These are phyloP conservation scores for Phalaenopsis equestris DNA, from an alignment of 106 monocot species.

Conservation along the genomic window DNA sequence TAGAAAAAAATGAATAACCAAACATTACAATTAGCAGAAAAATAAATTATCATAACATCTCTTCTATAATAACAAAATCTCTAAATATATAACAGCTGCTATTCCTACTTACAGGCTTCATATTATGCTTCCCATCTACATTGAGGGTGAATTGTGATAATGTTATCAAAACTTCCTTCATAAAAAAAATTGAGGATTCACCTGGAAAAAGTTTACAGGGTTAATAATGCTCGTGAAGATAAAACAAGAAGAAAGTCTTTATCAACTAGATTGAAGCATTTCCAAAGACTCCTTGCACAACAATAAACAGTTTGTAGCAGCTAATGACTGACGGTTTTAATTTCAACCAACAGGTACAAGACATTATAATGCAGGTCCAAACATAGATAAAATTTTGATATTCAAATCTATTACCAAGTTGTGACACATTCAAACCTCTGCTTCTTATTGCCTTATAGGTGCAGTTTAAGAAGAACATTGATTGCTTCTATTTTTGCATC, in stretches of 20 bases:
- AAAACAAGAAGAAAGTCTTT: not conserved
- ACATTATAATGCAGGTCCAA: not conserved
- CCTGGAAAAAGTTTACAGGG: conserved; percentile 28
- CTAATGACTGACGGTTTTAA: not conserved
- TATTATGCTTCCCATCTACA: conserved; percentile 13
- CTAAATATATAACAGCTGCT: not conserved
- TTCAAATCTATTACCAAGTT: no score
- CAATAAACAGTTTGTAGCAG: not conserved
- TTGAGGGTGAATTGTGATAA: conserved; percentile 26
- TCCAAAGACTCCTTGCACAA: not conserved
- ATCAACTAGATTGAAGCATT: not conserved
- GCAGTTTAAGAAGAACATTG: no score
- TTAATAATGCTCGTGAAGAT: not conserved
- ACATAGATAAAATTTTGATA: not conserved
- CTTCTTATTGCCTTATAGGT: not conserved
- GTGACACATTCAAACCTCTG: no score
- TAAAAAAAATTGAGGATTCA: conserved; percentile 38
- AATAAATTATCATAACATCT: not conserved
- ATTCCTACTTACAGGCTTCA: conserved; percentile 42
- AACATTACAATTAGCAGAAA: not conserved
- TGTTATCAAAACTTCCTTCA: conserved; percentile 57
- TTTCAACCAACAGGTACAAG: not conserved
- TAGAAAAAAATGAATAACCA: not conserved
- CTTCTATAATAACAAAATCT: not conserved
- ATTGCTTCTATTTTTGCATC: no score